Conservation (phyloP, 2,329 filamentous ascomycete species). For the Sordariomycetes sp. region DNA sequence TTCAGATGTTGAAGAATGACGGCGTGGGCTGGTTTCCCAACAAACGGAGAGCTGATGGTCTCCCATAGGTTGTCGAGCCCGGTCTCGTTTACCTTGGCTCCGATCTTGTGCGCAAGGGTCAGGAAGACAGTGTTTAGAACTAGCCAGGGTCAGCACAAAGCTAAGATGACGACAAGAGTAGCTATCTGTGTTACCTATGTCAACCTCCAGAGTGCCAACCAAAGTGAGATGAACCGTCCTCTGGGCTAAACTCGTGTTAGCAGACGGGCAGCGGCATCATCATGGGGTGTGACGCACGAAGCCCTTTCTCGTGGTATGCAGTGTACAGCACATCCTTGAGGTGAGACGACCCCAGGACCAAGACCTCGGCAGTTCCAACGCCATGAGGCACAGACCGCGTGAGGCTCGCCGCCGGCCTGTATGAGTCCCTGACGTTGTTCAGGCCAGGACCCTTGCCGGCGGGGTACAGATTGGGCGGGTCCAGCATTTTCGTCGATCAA, state of each 20-base stretch:
- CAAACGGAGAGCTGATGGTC: not conserved
- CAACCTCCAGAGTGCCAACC: not conserved
- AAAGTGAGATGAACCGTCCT: not conserved
- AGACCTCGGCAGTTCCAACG: not conserved
- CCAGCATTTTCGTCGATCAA: not conserved
- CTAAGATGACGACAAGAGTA: not conserved
- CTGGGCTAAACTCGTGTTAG: not conserved
- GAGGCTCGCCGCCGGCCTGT: slow-evolving; percentile 2
- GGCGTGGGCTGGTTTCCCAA: not conserved
- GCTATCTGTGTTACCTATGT: not conserved
- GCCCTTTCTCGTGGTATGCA: slow-evolving; percentile 3
- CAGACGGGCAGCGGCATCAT: not conserved
- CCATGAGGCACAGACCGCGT: slow-evolving; percentile 4
- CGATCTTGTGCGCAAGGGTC: not conserved
- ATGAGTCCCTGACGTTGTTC: slow-evolving; percentile 3
- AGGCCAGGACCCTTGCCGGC: not conserved
- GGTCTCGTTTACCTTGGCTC: not conserved
- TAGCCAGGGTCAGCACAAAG: not conserved
- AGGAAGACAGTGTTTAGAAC: slow-evolving; percentile 1
- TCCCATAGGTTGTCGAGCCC: slow-evolving; percentile 1
- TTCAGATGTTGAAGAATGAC: slow-evolving; percentile 5
- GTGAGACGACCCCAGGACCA: not conserved
- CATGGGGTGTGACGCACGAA: not conserved
- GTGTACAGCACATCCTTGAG: slow-evolving; percentile 3
- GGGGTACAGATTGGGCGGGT: not conserved